Base-by-base conservation (phyloP, 2,329 filamentous ascomycete species). In the Neurospora sp. region DNA sequence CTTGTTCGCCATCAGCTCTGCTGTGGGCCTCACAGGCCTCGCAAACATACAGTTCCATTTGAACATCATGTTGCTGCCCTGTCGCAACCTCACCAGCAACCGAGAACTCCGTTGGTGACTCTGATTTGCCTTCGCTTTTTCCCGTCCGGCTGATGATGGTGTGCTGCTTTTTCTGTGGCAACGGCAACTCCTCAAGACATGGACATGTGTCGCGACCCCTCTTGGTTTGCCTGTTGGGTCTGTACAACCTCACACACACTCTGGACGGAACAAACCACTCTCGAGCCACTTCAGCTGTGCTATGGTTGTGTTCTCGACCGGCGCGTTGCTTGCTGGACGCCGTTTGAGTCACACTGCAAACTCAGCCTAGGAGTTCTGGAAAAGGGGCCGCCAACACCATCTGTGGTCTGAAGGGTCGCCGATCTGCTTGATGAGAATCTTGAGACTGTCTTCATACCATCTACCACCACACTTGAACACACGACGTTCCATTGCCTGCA, bases 241-340 rank as follows among this genome's bases (percentile, higher is more conserved):
- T 36, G 52, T 62, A 62, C 52, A 62, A 62, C 52, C 52, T 28
- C 52, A 62, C 52, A 62, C 28, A 62, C 28, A 36, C 52, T 36
- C 23, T 62, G 52, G 52, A 62, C 52, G 52, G 52, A 62, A 33
- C 23, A 36, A 62, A 62, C 28, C 52, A 36, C 23, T 62, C 2
- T 62, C 1, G 52, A 36, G 52, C 52, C 28, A 62, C 28, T 36
- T 62, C 52, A 62, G 52, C 28, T 62, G 52, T 62, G 52, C 52
- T 62, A 62, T 62, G 66, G 38, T 43, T 38, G 68, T 71, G 68
- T 69, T 72, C 70, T 38, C 68, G 68, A 58, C 40, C 39, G 19
- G 69, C 19, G 67, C 70, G 46, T 52, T 62, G 52, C 52, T 62
- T 62, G 52, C 28, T 62, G 52, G 52, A 68, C 28, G 52, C 52